These are phyloP conservation scores for Geotrichum bryndzae DNA, from an alignment of 1,139 yeast species.

Conservation along the genomic window DNA sequence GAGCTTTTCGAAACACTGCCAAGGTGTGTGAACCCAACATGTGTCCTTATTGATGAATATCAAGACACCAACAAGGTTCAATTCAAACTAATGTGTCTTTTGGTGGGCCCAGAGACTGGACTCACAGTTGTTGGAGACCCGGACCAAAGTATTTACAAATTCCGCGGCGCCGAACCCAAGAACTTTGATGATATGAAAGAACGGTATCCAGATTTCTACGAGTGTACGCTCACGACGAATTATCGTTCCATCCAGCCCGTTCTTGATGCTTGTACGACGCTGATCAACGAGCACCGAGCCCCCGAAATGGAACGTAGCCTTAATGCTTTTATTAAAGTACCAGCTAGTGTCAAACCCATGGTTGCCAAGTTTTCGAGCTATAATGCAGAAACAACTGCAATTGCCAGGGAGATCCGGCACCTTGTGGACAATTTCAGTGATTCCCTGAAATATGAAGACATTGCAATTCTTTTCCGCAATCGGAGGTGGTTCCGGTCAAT, in stretches of 20 bases:
- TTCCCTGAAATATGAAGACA: slow-evolving; percentile 45
- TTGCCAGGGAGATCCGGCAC: slow-evolving; percentile 48
- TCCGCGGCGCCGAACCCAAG: slow-evolving; percentile 62
- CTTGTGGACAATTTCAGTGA: slow-evolving; percentile 26
- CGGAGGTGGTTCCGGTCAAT: slow-evolving; percentile 51
- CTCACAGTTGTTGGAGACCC: slow-evolving; percentile 89
- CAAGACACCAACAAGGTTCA: slow-evolving; percentile 87
- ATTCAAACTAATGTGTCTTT: slow-evolving; percentile 54
- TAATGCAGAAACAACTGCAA: slow-evolving; percentile 51
- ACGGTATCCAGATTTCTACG: slow-evolving; percentile 38
- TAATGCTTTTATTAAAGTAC: background rate
- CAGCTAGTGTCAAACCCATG: slow-evolving; percentile 20
- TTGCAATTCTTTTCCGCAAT: slow-evolving; percentile 67
- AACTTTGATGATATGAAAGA: slow-evolving; percentile 59
- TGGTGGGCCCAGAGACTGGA: slow-evolving; percentile 41
- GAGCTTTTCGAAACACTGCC: slow-evolving; percentile 44
- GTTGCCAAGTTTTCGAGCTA: slow-evolving; percentile 40
- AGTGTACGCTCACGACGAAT: slow-evolving; percentile 55
- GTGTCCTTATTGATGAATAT: slow-evolving; percentile 85
- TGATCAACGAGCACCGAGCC: slow-evolving; percentile 57
- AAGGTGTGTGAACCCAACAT: slow-evolving; percentile 42
- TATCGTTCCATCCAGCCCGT: slow-evolving; percentile 75
- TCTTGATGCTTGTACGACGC: slow-evolving; percentile 53
- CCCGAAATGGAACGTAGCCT: slow-evolving; percentile 18
- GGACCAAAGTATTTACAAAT: slow-evolving; percentile 81